A percentile compares a stretch with the other conserved stretches of the same genome.
Evolutionary conservation across 768 basidiomycete genomes (phyloP).

Genomic region (Floccularia luteovirens): DNA sequence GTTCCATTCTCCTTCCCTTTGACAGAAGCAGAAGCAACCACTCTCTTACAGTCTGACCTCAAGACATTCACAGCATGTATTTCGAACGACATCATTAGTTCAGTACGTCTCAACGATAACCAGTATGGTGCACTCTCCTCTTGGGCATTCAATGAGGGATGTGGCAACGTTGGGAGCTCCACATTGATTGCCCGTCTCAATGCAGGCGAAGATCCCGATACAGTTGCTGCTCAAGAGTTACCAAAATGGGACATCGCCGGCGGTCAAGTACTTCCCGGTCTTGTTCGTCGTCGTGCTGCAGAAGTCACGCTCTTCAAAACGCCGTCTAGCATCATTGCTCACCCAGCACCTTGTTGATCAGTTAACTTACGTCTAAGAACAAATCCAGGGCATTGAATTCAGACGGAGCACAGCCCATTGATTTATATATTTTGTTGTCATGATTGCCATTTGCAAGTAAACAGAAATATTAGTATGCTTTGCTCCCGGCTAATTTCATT

Average conservation of each 20-base stretch:
- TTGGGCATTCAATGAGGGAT: constrained; percentile 25
- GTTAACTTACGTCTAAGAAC: too few species aligned
- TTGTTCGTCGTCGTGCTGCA: constrained; percentile 19
- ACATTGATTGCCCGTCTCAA: constrained; percentile 25
- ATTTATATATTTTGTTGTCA: too few species aligned
- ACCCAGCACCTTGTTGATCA: constrained; percentile 11
- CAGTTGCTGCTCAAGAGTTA: constrained; percentile 26
- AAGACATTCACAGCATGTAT: constrained; percentile 20
- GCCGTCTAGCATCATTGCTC: constrained; percentile 20
- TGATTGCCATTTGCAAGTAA: too few species aligned
- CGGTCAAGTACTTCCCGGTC: constrained; percentile 19
- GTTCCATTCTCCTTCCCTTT: constrained; percentile 23
- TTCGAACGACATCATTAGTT: constrained; percentile 16
- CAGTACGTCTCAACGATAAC: constrained; percentile 24
- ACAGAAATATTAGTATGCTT: too few species aligned
- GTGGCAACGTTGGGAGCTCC: constrained; percentile 17
- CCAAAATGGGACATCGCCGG: constrained; percentile 24
- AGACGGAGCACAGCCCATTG: too few species aligned
- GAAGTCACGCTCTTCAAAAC: constrained; percentile 27
- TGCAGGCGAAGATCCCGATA: constrained; percentile 24
- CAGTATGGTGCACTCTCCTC: constrained; percentile 26
- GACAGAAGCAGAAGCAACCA: constrained; percentile 14
- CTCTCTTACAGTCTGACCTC: constrained; percentile 20
- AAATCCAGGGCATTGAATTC: too few species aligned
- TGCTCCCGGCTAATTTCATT: too few species aligned